phyloP scores from a whole-genome alignment of 2,329 filamentous ascomycete species.

The Cylindrodendrum hubeiense region DNA sequence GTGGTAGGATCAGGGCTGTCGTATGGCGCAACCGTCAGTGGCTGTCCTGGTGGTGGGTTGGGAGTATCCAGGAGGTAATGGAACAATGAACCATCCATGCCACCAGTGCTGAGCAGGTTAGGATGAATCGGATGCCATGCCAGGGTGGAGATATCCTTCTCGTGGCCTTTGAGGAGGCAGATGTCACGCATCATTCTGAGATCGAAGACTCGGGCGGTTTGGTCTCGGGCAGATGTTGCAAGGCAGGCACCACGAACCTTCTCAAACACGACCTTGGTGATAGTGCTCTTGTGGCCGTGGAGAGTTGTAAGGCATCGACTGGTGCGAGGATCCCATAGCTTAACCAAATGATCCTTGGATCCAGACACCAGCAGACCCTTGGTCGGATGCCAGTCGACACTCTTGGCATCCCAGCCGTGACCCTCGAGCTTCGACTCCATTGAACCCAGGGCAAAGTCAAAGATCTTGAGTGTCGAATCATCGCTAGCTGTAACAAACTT shows the following conservation, averaged over 20 bases:
- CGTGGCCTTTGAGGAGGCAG: slow-evolving; percentile 90
- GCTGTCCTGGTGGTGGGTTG: slow-evolving; percentile 81
- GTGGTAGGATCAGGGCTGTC: slow-evolving; percentile 84
- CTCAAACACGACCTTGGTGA: slow-evolving; percentile 93
- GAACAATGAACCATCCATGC: slow-evolving; percentile 88
- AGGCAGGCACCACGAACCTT: slow-evolving; percentile 85
- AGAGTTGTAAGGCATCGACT: slow-evolving; percentile 92
- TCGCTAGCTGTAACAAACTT: slow-evolving; percentile 98
- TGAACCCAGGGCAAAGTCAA: slow-evolving; percentile 89
- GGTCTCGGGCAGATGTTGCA: slow-evolving; percentile 92
- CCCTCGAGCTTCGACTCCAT: slow-evolving; percentile 88
- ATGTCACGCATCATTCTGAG: slow-evolving; percentile 99
- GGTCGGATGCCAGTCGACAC: slow-evolving; percentile 96
- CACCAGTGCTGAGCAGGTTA: slow-evolving; percentile 89
- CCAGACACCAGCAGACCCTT: slow-evolving; percentile 96
- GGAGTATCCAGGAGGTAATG: slow-evolving; percentile 98
- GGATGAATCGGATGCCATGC: slow-evolving; percentile 95
- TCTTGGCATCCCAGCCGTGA: slow-evolving; percentile 98
- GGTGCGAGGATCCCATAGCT: slow-evolving; percentile 97
- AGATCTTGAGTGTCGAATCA: slow-evolving; percentile 93
- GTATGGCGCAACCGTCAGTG: slow-evolving; percentile 83
- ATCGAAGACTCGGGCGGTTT: slow-evolving; percentile 93
- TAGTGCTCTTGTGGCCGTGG: slow-evolving; percentile 97
- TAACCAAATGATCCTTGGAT: slow-evolving; percentile 97
- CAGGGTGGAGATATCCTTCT: slow-evolving; percentile 94